Conservation (phyloP, 2,329 filamentous ascomycete species). For the Apiospora malaysiana region DNA sequence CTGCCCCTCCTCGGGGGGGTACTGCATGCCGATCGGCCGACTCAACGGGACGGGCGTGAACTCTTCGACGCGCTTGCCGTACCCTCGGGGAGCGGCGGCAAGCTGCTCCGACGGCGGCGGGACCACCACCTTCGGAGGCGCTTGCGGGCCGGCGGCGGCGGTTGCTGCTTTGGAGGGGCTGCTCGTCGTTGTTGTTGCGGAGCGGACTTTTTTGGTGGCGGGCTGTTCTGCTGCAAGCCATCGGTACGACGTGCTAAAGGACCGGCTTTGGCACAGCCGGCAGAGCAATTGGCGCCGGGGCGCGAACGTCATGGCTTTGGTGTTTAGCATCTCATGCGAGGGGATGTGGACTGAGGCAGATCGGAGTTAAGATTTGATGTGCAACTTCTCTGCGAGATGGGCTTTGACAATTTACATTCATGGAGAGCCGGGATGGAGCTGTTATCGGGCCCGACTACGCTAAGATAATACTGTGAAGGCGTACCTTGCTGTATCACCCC, state of each 20-base stretch:
- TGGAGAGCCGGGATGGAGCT: neutral
- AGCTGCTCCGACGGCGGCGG: conserved; percentile 46
- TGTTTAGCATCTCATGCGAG: conserved; percentile 1
- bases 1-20: conserved; percentile 77
- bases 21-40: conserved; percentile 81
- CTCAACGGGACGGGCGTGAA: conserved; percentile 66
- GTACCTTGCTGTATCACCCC: neutral
- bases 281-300: conserved; percentile 48
- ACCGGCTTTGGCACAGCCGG: conserved; percentile 57
- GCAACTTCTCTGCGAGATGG: neutral
- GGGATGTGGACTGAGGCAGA: neutral
- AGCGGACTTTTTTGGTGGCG: conserved; percentile 27
- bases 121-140: conserved; percentile 34
- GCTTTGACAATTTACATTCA: conserved; percentile 5
- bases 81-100: conserved; percentile 64
- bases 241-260: conserved; percentile 53
- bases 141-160: conserved; percentile 20
- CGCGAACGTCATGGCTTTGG: conserved; percentile 30
- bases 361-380: neutral
- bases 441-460: neutral
- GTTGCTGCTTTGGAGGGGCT: conserved; percentile 25
- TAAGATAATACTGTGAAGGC: conserved; percentile 15
- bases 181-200: conserved; percentile 26
- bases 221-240: conserved; percentile 38
- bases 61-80: conserved; percentile 59